Percentiles rank a stretch among this genome's conserved stretches.
phyloP scores from a whole-genome alignment of 108 stramenopile species.

The Cyclotella atomus region DNA sequence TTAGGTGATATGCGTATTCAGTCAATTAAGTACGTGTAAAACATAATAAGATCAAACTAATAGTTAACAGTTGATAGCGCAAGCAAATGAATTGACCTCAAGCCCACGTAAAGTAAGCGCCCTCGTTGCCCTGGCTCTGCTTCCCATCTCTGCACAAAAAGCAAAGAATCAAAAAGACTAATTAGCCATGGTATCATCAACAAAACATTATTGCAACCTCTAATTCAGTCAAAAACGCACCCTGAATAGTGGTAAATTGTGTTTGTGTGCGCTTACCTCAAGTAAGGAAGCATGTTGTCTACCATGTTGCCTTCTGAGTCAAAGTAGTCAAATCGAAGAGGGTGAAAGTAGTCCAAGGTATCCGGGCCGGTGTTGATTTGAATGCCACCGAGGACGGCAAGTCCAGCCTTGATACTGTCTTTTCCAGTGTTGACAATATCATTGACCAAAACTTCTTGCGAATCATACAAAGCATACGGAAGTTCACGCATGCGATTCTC shows the following conservation, averaged over 20 bases:
- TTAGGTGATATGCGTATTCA: too few species aligned
- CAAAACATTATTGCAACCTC: neutral
- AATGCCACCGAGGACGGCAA: neutral
- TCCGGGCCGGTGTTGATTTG: conserved; percentile 4
- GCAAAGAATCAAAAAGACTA: neutral
- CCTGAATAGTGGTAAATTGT: too few species aligned
- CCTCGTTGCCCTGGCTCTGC: neutral
- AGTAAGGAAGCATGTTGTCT: conserved; percentile 3
- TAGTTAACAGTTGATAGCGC: neutral
- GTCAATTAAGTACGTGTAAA: neutral
- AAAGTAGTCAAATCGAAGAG: conserved; percentile 3
- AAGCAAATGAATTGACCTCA: neutral
- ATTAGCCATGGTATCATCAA: neutral
- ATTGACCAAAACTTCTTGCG: neutral
- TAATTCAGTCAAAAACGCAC: too few species aligned
- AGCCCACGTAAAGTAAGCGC: neutral
- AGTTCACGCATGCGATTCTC: conserved; percentile 9
- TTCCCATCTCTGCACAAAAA: neutral
- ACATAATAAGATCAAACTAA: neutral
- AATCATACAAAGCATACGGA: neutral
- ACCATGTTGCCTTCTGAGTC: neutral
- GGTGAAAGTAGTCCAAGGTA: conserved; percentile 5
- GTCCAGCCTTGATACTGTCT: neutral
- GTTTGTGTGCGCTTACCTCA: conserved; percentile 1
- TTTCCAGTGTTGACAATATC: conserved; percentile 2